Conservation (phyloP, 1,139 yeast genomes). For the Protomyces pachydermus region DNA sequence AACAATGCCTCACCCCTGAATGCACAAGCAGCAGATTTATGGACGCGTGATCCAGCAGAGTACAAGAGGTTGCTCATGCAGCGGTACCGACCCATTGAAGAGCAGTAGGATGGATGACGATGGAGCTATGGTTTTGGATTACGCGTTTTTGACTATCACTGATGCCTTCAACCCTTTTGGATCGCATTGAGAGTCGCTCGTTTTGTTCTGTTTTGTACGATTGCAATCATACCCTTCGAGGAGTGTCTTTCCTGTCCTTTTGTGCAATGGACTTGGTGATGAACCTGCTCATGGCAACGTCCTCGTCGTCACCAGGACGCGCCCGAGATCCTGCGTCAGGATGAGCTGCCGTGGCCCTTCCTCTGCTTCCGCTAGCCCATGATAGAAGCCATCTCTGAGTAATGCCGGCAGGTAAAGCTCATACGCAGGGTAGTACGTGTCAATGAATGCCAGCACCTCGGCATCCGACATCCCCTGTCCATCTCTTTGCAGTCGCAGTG, state of each 20-base stretch:
- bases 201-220: not conserved
- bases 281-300: not conserved
- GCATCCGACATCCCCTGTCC: slow-evolving; percentile 79
- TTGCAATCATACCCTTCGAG: not conserved
- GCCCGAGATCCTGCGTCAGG: not conserved
- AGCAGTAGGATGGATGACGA: slow-evolving; percentile 12
- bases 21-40: slow-evolving; percentile 40
- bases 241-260: not conserved
- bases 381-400: slow-evolving; percentile 29
- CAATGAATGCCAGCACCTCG: slow-evolving; percentile 62
- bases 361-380: not conserved
- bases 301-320: not conserved
- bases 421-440: slow-evolving; percentile 84
- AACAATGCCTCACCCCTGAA: slow-evolving; percentile 52
- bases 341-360: not conserved
- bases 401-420: slow-evolving; percentile 57
- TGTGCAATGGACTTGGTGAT: not conserved
- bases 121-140: not conserved
- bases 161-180: not conserved
- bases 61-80: slow-evolving; percentile 46
- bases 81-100: slow-evolving; percentile 46
- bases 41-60: slow-evolving; percentile 40
- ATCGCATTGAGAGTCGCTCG: not conserved
- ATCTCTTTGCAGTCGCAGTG: slow-evolving; percentile 43
- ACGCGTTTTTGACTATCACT: not conserved